These are phyloP conservation scores for Fusarium robinianum DNA, from an alignment of 2,329 filamentous ascomycete species.

Conservation along the genomic window DNA sequence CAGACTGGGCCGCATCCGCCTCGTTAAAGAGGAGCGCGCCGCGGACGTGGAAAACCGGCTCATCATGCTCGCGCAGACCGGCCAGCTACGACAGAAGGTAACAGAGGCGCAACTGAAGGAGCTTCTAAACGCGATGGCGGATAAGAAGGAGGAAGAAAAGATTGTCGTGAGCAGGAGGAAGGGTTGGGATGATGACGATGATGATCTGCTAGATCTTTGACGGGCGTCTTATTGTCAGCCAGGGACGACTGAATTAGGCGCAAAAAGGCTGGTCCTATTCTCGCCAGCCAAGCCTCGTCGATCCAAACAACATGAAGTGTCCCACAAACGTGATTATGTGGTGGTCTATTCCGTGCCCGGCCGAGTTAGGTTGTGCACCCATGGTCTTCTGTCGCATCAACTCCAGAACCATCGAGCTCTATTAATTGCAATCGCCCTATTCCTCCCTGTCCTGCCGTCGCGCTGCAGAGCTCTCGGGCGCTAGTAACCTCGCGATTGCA, in stretches of 20 bases:
- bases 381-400: too few species aligned
- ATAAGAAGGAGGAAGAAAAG: slow-evolving; percentile 78
- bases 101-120: slow-evolving; percentile 94
- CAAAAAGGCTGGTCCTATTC: too few species aligned
- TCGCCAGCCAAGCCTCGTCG: too few species aligned
- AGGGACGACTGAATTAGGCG: too few species aligned
- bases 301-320: too few species aligned
- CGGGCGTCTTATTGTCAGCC: too few species aligned
- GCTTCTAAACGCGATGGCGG: slow-evolving; percentile 80
- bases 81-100: slow-evolving; percentile 85
- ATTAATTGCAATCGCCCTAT: too few species aligned
- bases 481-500: slow-evolving; percentile 33
- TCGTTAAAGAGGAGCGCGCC: slow-evolving; percentile 92
- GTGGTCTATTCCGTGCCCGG: too few species aligned
- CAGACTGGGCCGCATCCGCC: slow-evolving; percentile 87
- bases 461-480: neutral
- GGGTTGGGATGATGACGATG: slow-evolving; percentile 83
- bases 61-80: slow-evolving; percentile 85
- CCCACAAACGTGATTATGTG: too few species aligned
- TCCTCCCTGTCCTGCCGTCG: too few species aligned
- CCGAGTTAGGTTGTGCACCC: too few species aligned
- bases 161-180: slow-evolving; percentile 86
- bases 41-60: slow-evolving; percentile 89
- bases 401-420: too few species aligned
- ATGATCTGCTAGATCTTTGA: slow-evolving; percentile 70